phyloP scores from a whole-genome alignment of 1,284 basidiomycete species.

The Sanghuangporus weigelae region DNA sequence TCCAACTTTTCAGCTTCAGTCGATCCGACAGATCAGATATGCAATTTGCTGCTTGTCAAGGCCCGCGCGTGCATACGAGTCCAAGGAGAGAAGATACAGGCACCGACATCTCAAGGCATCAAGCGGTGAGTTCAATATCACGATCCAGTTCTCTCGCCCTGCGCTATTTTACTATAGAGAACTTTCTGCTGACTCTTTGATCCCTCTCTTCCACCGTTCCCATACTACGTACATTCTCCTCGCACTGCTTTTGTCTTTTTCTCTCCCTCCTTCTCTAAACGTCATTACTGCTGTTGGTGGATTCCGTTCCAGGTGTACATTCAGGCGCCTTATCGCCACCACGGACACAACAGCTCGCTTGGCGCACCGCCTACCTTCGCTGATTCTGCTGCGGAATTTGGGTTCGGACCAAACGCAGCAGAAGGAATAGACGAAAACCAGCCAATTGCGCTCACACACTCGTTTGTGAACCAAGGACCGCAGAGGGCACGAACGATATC shows the following conservation, averaged over 20 bases:
- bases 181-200: constrained; percentile 4
- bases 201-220: not conserved
- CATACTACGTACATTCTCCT: too few species aligned
- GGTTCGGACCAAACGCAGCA: not conserved
- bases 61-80: not conserved
- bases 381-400: not conserved
- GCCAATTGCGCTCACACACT: constrained; percentile 4
- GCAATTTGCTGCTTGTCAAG: not conserved
- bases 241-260: too few species aligned
- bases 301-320: not conserved
- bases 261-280: not conserved
- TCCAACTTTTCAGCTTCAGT: too few species aligned
- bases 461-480: not conserved
- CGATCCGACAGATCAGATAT: not conserved
- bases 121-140: not conserved
- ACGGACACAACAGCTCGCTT: constrained; percentile 11
- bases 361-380: not conserved
- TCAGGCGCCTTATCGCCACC: not conserved
- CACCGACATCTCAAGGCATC: not conserved
- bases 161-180: not conserved
- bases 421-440: not conserved
- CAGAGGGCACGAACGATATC: constrained; percentile 9
- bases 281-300: not conserved
- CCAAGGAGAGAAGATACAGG: not conserved
- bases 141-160: too few species aligned